Base-by-base conservation (phyloP, 768 basidiomycete species). In the Plicaturopsis crispa region DNA sequence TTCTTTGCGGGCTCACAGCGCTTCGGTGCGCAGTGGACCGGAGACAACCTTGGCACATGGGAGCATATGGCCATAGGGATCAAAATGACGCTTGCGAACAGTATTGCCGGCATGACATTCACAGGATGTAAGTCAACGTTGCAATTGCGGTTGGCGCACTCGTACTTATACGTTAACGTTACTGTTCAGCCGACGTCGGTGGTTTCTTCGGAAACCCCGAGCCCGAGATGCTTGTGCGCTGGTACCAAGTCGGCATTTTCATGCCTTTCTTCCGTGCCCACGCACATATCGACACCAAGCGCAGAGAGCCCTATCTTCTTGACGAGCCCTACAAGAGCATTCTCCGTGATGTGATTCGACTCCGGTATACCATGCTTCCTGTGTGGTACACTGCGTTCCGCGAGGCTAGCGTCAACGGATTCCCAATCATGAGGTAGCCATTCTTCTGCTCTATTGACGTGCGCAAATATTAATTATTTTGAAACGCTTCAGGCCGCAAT, bases 121-220 rank as follows among this genome's bases (percentile, higher is more conserved):
- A 69, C 78, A 17, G 96, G 96, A 47, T 83, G 93, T 96, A 56
- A 53, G 91, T 65, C n/a, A n/a, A 3, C 10, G 31, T 22, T 19
- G 34, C 26, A 8, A 8, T 8, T 28, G 26, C 26, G 26, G 26
- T 28, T n/a, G n/a, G 12, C 20, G 5, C 11, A 2, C 28, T 20
- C 10, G 20, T 24, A 26, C 33, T 44, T 17, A n/a, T n/a, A 40
- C 14, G 33, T 34, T 43, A 13, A 43, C 35, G 36, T 35, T 18
- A 39, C 33, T 24, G 28, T 36, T 19, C 47, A 98, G 94, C 96
- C 44, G 96, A 99, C 51, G 92, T 98, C 37, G 94, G 96, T 14
- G 96, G 96, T 12, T 99, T 98, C 80, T 98, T 98, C 54, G 93
- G 94, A 13, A 93, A 98, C 59, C 93, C 96, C 0, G 79, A 84